These are phyloP conservation scores for Maudiozyma serrabonitensis DNA, from an alignment of 805 yeast genomes.

Conservation along the genomic window DNA sequence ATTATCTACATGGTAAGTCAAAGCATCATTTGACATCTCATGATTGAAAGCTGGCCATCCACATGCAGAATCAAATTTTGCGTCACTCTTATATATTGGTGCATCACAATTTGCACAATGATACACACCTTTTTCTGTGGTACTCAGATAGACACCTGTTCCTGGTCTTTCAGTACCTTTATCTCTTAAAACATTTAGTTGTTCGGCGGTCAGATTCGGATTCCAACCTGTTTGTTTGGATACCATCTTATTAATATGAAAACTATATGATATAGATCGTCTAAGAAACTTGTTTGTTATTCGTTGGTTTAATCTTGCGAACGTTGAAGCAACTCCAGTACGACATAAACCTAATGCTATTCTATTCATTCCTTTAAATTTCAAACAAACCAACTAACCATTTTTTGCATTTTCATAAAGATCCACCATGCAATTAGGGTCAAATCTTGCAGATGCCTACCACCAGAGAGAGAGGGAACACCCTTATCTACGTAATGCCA, in stretches of 20 bases:
- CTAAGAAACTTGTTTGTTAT: no score
- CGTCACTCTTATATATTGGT: conserved; percentile 67
- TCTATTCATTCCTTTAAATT: no score
- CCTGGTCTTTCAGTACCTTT: conserved; percentile 40
- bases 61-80: conserved; percentile 85
- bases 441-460: no score
- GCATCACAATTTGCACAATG: conserved; percentile 77
- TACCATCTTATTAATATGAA: not conserved
- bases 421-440: no score
- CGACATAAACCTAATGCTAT: no score
- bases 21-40: conserved; percentile 67
- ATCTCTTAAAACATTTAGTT: conserved; percentile 67
- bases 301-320: no score
- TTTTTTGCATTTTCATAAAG: no score
- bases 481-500: no score
- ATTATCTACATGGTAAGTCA: conserved; percentile 49
- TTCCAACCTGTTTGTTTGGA: conserved; percentile 47
- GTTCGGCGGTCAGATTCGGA: conserved; percentile 65
- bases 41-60: conserved; percentile 98
- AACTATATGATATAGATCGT: not conserved
- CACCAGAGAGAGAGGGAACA: no score
- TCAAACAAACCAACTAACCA: no score
- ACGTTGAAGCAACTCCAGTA: no score
- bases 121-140: conserved; percentile 50
- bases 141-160: conserved; percentile 31